Conservation (phyloP, 225 moss, liverwort and hornwort genomes). For the Marchantia polymorpha region DNA sequence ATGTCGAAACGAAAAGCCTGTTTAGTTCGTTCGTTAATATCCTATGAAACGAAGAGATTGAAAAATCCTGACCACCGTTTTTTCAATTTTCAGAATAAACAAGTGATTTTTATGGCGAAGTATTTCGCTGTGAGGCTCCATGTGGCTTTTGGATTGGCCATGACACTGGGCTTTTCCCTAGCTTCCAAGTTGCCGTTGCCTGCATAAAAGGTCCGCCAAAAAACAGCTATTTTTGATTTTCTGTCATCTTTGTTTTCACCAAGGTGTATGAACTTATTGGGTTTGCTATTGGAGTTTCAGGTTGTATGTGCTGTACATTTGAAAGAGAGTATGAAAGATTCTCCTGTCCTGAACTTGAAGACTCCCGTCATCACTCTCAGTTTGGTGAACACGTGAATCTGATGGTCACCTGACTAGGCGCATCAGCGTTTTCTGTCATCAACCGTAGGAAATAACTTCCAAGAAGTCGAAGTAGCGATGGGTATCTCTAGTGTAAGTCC, state of each 20-base stretch:
- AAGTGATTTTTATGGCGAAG: conserved; percentile 82
- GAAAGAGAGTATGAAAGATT: neutral
- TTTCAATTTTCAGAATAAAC: conserved; percentile 52
- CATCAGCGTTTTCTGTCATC: neutral
- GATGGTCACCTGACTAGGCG: neutral
- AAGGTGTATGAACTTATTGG: neutral
- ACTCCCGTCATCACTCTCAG: neutral
- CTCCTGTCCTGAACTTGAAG: neutral
- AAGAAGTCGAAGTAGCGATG: neutral
- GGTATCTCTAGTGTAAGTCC: neutral
- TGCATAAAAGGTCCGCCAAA: conserved; percentile 6
- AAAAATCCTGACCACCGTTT: too few species aligned
- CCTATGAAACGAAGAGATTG: neutral
- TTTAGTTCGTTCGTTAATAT: neutral
- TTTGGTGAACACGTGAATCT: neutral
- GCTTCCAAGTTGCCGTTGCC: conserved; percentile 20
- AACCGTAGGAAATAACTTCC: neutral
- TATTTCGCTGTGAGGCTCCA: conserved; percentile 89
- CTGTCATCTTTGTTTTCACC: neutral
- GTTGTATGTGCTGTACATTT: neutral
- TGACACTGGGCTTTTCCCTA: conserved; percentile 37
- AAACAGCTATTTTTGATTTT: neutral
- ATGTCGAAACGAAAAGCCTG: too few species aligned
- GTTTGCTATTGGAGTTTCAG: neutral
- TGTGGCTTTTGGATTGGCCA: conserved; percentile 57